Conservation (phyloP, 371 early-diverging fungal genomes). For the Mortierella sp. region DNA sequence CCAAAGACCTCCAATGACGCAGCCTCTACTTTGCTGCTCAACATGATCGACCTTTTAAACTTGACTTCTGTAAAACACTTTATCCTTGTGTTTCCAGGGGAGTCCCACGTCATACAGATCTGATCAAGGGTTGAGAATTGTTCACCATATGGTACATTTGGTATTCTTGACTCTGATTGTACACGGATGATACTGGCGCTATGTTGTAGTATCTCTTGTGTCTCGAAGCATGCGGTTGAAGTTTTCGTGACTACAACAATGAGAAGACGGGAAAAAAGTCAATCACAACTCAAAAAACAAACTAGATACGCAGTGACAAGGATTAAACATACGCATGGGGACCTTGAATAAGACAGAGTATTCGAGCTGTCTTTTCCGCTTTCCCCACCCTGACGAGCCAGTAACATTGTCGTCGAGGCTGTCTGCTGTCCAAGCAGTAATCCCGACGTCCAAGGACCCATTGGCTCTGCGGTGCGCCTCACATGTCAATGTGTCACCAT, state of each 20-base stretch:
- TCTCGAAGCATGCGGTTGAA: slow-evolving; percentile 17
- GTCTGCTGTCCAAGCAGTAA: slow-evolving; percentile 6
- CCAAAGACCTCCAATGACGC: slow-evolving; percentile 18
- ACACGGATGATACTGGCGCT: slow-evolving; percentile 8
- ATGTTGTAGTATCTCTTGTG: slow-evolving; percentile 17
- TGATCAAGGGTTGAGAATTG: slow-evolving; percentile 19
- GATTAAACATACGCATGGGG: slow-evolving; percentile 25
- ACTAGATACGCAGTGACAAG: no score
- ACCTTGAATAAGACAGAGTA: slow-evolving; percentile 33
- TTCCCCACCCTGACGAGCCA: slow-evolving; percentile 7
- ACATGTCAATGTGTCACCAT: slow-evolving; percentile 10
- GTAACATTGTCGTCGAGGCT: neutral
- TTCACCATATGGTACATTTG: slow-evolving; percentile 25
- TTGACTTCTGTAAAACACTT: slow-evolving; percentile 25
- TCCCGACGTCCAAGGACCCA: slow-evolving; percentile 2
- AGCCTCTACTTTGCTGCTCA: slow-evolving; percentile 19
- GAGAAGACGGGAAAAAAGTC: neutral
- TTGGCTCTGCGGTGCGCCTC: slow-evolving; percentile 4
- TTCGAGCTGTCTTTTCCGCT: slow-evolving; percentile 10
- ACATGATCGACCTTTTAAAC: slow-evolving; percentile 29
- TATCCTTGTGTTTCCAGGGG: slow-evolving; percentile 25
- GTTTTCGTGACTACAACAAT: slow-evolving; percentile 17
- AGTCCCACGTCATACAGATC: slow-evolving; percentile 25
- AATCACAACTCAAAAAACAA: neutral
- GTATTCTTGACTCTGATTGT: slow-evolving; percentile 16